phyloP scores from a whole-genome alignment of 257 asterid species.

The Euphrasia confusa region DNA sequence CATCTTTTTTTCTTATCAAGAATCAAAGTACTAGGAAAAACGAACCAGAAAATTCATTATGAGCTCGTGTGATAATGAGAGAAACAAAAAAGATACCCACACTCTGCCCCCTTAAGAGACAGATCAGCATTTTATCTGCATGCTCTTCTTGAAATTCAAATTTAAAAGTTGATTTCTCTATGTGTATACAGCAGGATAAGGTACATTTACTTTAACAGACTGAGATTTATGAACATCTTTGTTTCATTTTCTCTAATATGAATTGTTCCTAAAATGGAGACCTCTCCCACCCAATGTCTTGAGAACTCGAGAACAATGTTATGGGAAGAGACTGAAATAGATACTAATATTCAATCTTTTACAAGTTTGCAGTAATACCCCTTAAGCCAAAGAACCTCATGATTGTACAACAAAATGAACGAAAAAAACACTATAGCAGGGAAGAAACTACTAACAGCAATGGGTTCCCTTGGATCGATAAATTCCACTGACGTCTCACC shows the following conservation, averaged over 20 bases:
- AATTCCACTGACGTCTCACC: conserved; percentile 88
- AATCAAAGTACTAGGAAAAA: too few relatives aligned
- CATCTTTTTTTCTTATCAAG: neutral
- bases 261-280: neutral
- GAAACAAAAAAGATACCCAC: too few relatives aligned
- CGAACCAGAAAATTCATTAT: too few relatives aligned
- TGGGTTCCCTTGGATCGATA: conserved; percentile 94
- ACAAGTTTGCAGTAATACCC: neutral
- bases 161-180: too few relatives aligned
- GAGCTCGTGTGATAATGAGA: too few relatives aligned
- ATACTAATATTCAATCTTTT: too few relatives aligned
- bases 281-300: neutral
- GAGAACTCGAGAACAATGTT: neutral
- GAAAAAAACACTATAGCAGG: neutral
- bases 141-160: too few relatives aligned
- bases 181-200: neutral
- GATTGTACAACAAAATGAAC: neutral
- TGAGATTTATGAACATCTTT: neutral
- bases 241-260: neutral
- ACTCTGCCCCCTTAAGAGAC: too few relatives aligned
- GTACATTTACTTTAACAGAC: neutral
- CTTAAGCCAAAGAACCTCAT: neutral
- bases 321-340: neutral
- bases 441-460: conserved; percentile 52
- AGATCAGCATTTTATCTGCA: too few relatives aligned